Percentiles rank a stretch among this genome's conserved stretches.
phyloP scores from a whole-genome alignment of 2,329 filamentous ascomycete genomes.

The Paraphoma chrysanthemicola region DNA sequence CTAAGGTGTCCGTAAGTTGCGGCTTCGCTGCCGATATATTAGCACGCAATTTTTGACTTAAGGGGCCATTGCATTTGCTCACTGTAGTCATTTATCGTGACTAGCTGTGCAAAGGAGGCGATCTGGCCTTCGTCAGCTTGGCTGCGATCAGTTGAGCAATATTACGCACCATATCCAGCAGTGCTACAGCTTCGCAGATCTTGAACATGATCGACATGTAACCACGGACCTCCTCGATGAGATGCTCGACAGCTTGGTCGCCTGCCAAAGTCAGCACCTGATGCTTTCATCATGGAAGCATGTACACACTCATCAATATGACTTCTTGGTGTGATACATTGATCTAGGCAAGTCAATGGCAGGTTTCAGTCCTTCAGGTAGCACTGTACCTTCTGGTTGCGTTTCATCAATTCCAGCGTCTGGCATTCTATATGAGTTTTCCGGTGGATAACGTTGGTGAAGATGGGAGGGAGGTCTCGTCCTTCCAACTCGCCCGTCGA shows the following conservation, averaged over 20 bases:
- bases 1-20: constrained; percentile 71
- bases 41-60: constrained; percentile 2
- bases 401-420: constrained; percentile 81
- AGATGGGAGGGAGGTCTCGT: constrained; percentile 66
- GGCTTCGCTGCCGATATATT: constrained; percentile 62
- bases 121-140: constrained; percentile 24
- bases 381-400: constrained; percentile 60
- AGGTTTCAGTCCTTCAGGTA: not conserved
- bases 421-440: constrained; percentile 85
- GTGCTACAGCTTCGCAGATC: constrained; percentile 83
- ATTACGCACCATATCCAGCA: constrained; percentile 78
- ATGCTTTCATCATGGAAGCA: not conserved
- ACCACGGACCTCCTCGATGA: constrained; percentile 75
- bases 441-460: constrained; percentile 79
- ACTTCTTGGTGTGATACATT: constrained; percentile 84
- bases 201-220: constrained; percentile 79
- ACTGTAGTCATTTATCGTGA: constrained; percentile 69
- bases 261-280: constrained; percentile 28
- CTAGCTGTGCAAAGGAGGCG: constrained; percentile 62
- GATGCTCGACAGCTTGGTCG: constrained; percentile 74
- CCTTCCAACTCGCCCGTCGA: constrained; percentile 68
- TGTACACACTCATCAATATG: constrained; percentile 69
- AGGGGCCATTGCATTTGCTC: constrained; percentile 7
- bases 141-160: not conserved
- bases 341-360: constrained; percentile 59